These are phyloP conservation scores for Populus euphratica DNA, from an alignment of 345 rosid genomes.

Conservation along the genomic window DNA sequence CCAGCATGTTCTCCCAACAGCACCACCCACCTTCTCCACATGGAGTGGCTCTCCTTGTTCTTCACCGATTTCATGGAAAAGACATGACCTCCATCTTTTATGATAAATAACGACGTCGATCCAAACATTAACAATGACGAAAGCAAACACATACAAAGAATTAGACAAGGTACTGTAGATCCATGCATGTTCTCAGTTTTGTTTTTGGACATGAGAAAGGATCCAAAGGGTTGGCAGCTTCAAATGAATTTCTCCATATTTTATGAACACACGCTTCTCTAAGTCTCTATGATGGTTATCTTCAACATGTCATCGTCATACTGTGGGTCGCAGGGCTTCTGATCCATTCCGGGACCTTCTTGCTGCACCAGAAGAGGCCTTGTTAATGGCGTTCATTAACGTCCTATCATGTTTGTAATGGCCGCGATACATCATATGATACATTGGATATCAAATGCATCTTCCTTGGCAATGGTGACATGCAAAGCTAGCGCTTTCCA, in stretches of 20 bases:
- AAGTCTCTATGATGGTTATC: too few relatives aligned
- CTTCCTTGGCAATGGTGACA: neutral
- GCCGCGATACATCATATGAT: neutral
- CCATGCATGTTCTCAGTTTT: neutral
- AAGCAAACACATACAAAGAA: neutral
- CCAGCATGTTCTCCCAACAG: conserved; percentile 27
- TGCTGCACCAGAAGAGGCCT: neutral
- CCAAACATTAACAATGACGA: conserved; percentile 5
- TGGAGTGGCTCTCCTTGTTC: conserved; percentile 14
- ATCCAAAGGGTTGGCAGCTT: neutral
- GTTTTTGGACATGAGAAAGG: conserved; percentile 12
- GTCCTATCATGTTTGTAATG: neutral
- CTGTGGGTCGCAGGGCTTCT: neutral
- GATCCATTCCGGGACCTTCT: neutral
- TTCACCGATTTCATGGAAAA: neutral
- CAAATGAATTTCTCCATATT: neutral
- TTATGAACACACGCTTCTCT: neutral
- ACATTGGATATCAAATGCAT: neutral
- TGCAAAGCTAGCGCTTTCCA: neutral
- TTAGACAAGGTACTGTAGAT: neutral
- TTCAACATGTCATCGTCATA: neutral
- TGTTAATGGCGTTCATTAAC: neutral
- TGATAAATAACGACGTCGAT: neutral
- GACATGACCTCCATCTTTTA: neutral
- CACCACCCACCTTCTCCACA: neutral